phyloP scores from a whole-genome alignment of 768 basidiomycete species.

The Serpula lacrymans region DNA sequence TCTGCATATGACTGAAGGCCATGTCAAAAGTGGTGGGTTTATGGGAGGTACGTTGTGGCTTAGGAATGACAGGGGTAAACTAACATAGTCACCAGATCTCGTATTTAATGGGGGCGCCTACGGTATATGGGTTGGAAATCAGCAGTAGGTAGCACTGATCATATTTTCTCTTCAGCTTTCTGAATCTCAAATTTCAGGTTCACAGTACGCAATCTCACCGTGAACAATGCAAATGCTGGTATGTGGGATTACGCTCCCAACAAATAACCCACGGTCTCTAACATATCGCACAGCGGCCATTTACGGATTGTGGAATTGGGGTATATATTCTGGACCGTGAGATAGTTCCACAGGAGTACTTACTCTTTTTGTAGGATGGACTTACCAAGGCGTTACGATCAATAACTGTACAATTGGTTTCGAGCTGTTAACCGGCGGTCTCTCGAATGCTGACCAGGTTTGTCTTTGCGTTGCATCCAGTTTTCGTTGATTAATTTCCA shows the following conservation, averaged over 20 bases:
- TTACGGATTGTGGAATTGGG: slow-evolving; percentile 18
- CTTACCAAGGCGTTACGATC: slow-evolving; percentile 22
- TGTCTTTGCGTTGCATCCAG: neutral
- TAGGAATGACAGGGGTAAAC: neutral
- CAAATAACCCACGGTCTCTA: neutral
- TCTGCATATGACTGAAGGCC: neutral
- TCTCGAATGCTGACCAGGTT: slow-evolving; percentile 5
- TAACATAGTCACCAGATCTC: slow-evolving; percentile 3
- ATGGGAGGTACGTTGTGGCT: slow-evolving; percentile 14
- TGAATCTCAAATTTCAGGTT: slow-evolving; percentile 22
- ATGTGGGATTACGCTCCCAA: neutral
- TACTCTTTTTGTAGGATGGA: slow-evolving; percentile 20
- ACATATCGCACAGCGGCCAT: slow-evolving; percentile 6
- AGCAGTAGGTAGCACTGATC: slow-evolving; percentile 22
- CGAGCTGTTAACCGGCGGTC: slow-evolving; percentile 15
- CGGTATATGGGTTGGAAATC: slow-evolving; percentile 29
- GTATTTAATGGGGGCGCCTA: slow-evolving; percentile 19
- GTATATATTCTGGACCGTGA: neutral
- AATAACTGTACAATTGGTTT: slow-evolving; percentile 20
- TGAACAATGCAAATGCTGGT: slow-evolving; percentile 41
- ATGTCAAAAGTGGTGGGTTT: slow-evolving; percentile 10
- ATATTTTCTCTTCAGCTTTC: neutral
- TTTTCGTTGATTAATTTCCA: neutral
- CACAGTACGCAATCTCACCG: slow-evolving; percentile 51
- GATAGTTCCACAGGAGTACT: no score